These are phyloP conservation scores for Penicillium bialowiezense DNA, from an alignment of 495 filamentous ascomycete species.

Conservation along the genomic window DNA sequence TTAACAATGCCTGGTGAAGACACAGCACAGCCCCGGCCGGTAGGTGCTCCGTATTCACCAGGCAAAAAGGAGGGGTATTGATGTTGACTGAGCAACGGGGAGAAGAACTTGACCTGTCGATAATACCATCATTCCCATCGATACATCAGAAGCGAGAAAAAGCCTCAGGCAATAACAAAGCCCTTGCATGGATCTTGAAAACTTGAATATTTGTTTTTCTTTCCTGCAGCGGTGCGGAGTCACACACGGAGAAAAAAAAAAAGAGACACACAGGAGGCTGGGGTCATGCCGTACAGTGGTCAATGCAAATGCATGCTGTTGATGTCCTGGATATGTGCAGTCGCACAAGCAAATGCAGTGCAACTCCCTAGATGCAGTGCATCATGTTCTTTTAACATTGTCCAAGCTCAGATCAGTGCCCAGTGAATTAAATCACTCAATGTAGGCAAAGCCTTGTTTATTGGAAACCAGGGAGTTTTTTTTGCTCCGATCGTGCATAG, in stretches of 20 bases:
- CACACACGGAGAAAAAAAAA: conserved; percentile 20
- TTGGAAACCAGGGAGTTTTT: neutral
- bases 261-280: conserved; percentile 15
- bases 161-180: neutral
- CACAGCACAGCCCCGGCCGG: no score
- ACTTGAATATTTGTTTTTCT: conserved; percentile 1
- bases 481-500: neutral
- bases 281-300: conserved; percentile 7
- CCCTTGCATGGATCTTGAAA: conserved; percentile 7
- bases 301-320: conserved; percentile 6
- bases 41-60: no score
- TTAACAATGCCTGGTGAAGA: no score
- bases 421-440: neutral
- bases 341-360: conserved; percentile 1
- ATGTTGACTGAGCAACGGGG: conserved; percentile 21
- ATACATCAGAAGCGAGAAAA: neutral
- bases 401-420: neutral
- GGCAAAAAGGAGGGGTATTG: neutral
- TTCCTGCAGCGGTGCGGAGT: conserved; percentile 8
- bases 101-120: conserved; percentile 13
- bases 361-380: neutral
- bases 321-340: conserved; percentile 1
- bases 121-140: neutral
- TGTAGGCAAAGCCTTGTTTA: neutral
- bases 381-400: neutral